Base-by-base conservation (phyloP, 2,329 filamentous ascomycete species). In the Cladophialophora carrionii region DNA sequence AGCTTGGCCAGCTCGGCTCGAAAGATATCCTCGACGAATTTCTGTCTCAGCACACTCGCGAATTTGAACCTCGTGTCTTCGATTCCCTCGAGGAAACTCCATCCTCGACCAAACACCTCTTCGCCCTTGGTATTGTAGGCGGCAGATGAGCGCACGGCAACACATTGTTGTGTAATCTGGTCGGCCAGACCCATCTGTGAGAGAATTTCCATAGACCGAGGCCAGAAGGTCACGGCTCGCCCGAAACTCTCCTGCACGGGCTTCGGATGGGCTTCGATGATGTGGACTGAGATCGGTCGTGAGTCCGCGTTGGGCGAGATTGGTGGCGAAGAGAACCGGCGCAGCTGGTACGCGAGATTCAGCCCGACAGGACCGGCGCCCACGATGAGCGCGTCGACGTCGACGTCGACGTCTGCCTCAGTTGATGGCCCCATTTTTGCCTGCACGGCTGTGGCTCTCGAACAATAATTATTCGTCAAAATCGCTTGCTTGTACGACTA, bases 41-140 rank as follows among this genome's bases (percentile, higher is more conserved):
- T 85, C 73, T 86, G 83, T 17, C 84, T 76, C 60, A 86, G 70
- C 1, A 85, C 83, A n/a, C 85, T 74, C 0, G 79, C 78, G 70
- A 84, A 86, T 66, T 83, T 79, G 74, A 81, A 85, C 29, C 75
- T 74, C 0, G 83, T 83, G 63, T 83, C 81, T 41, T 78, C 79
- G 76, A 85, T 84, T 41, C 80, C 76, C 68, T 84, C 80, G 79
- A 85, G 82, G 65, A 84, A 84, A 32, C 76, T 78, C 82, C 82
- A 84, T 0, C 80, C 81, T 58, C 82, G 73, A 2, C 80, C 81
- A 3, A 77, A 69, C 20, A 79, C 74, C 65, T 81, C 78, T 46
- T 82, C 75, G 17, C 83, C 82, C 55, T 78, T 53, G 31, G 68
- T 71, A 57, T 84, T 77, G 73, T 84, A 85, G 4, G 79, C 80